Percentiles rank a stretch among this genome's conserved stretches.
These are phyloP conservation scores for Terana coerulea DNA, from an alignment of 768 basidiomycete genomes.

Conservation along the genomic window DNA sequence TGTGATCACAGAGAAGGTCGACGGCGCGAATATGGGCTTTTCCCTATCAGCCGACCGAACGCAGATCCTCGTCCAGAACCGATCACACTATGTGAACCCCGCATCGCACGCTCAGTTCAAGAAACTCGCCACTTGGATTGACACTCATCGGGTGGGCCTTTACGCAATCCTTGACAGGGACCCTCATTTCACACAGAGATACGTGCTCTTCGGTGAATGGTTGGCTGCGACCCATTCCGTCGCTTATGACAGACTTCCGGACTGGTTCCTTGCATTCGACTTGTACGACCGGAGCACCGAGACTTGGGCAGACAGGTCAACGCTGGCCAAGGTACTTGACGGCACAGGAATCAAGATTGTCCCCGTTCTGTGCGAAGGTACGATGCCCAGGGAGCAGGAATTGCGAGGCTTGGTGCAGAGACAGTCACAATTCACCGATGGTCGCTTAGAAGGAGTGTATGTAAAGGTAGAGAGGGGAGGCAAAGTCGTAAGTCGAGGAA, in stretches of 20 bases:
- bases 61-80: slow-evolving; percentile 53
- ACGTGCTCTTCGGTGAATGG: slow-evolving; percentile 64
- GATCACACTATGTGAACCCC: slow-evolving; percentile 56
- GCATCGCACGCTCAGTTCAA: slow-evolving; percentile 60
- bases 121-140: slow-evolving; percentile 52
- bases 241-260: slow-evolving; percentile 49
- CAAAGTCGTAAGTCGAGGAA: slow-evolving; percentile 41
- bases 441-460: slow-evolving; percentile 53
- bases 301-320: slow-evolving; percentile 36
- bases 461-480: slow-evolving; percentile 47
- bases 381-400: slow-evolving; percentile 36
- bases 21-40: slow-evolving; percentile 67
- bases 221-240: slow-evolving; percentile 60
- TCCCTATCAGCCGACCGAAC: slow-evolving; percentile 46
- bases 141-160: slow-evolving; percentile 42
- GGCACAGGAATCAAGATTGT: slow-evolving; percentile 39
- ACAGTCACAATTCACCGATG: slow-evolving; percentile 42
- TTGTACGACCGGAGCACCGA: slow-evolving; percentile 48
- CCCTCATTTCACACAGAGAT: slow-evolving; percentile 49
- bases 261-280: slow-evolving; percentile 57
- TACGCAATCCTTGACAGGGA: slow-evolving; percentile 40
- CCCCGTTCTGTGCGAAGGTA: slow-evolving; percentile 41
- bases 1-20: slow-evolving; percentile 60
- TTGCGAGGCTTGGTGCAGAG: slow-evolving; percentile 44
- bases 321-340: slow-evolving; percentile 32